Evolutionary conservation across 2,329 filamentous ascomycete species (phyloP), one percentile per base, ranked within the genome.

Genomic region (Hymenoscyphus fraxineus): DNA sequence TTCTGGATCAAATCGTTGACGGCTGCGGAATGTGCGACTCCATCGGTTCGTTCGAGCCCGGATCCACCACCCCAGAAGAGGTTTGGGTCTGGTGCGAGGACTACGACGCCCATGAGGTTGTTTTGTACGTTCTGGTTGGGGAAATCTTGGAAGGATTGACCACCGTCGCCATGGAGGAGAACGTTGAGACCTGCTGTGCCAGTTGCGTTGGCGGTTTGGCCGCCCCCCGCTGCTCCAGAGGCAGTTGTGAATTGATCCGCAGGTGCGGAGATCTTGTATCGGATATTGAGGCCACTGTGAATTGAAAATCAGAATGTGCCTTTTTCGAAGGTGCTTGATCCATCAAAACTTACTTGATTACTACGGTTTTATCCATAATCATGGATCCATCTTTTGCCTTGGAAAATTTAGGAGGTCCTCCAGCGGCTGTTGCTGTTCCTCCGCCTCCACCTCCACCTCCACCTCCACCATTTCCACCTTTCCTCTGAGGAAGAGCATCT

Each of bases 81-180:
- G 66, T 83, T 80, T 62, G 76, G 72, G 72, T 85, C 78, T 6
- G 84, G 84, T 0, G 84, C 82, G 13, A 86, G 0, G 86, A 94
- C 69, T 77, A 91, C 41, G 86, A 94, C 63, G 88, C 96, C 54
- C 92, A 96, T 76, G 86, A 88, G 68, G 85, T 90, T 68, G 82
- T 91, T 51, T 81, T 96, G 9, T 88, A 96, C 69, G 86, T 90
- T 3, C 79, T 97, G 40, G 90, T 92, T 76, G 85, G 83, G 66
- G 85, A 97, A 57, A 82, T 98, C n/a, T 92, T 97, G 73, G 88
- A 92, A 70, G 13, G 81, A 84, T 69, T 85, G 81, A 6, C 84
- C 84, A 54, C 84, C 84, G 71, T 87, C 84, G 59, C 84, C 84
- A 72, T 87, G 84, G 3, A 87, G 79, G 41, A 87, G 79, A 15